A percentile compares a stretch with the other conserved stretches of the same genome.
These are phyloP conservation scores for Paramecium tetraurelia DNA, from an alignment of 73 alveolate species.

Conservation along the genomic window DNA sequence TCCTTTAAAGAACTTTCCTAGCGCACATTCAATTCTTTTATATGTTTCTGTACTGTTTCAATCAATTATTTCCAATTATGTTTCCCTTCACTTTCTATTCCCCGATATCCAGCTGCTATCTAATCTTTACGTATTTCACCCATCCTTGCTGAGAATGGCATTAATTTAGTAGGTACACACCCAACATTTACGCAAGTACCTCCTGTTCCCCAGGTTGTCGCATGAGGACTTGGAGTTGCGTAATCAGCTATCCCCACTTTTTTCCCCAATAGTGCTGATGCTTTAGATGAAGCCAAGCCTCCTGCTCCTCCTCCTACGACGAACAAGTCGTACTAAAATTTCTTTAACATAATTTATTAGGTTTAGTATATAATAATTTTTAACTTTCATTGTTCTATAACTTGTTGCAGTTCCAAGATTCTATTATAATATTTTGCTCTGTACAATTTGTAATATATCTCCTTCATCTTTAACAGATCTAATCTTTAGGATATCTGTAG, in stretches of 20 bases:
- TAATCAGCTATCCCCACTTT: conserved; percentile 97
- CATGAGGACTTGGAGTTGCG: conserved; percentile 94
- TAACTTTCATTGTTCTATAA: not conserved
- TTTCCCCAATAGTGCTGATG: conserved; percentile 89
- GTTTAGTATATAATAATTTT: not conserved
- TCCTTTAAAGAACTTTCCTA: conserved; percentile 80
- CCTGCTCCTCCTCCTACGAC: conserved; percentile 99
- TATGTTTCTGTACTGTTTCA: conserved; percentile 79
- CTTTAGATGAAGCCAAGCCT: conserved; percentile 96
- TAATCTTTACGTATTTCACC: conserved; percentile 80
- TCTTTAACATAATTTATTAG: conserved; percentile 18
- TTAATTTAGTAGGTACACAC: conserved; percentile 99
- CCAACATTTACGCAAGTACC: conserved; percentile 99
- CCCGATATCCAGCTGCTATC: conserved; percentile 73
- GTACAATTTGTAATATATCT: not conserved
- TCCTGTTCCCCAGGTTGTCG: conserved; percentile 96
- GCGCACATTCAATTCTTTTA: conserved; percentile 81
- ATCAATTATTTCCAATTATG: conserved; percentile 86
- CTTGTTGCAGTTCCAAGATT: not conserved
- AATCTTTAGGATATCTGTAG: not conserved
- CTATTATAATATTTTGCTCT: not conserved
- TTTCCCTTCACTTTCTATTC: conserved; percentile 58
- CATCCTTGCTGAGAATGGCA: conserved; percentile 95
- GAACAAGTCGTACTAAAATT: conserved; percentile 79
- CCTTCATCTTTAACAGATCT: not conserved